Evolutionary conservation across 768 basidiomycete species (phyloP).

Genomic region (Podaxis sp.): DNA sequence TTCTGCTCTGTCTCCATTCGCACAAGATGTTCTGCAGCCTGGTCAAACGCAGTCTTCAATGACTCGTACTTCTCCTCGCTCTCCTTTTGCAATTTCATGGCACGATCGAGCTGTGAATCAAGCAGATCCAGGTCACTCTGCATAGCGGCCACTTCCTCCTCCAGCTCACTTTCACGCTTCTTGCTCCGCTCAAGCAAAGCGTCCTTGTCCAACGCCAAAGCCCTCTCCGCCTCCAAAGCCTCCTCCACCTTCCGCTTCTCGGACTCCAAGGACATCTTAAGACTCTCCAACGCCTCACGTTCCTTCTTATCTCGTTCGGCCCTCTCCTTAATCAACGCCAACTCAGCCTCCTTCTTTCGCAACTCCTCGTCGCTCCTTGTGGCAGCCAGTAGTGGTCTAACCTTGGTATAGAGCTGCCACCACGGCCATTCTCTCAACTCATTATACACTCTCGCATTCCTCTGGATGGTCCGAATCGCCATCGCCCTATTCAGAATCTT

Average conservation of each 20-base stretch:
- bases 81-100: conserved; percentile 74
- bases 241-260: conserved; percentile 84
- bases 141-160: conserved; percentile 78
- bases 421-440: conserved; percentile 95
- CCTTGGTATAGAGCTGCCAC: conserved; percentile 98
- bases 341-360: conserved; percentile 80
- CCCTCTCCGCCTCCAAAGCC: conserved; percentile 79
- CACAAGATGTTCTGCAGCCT: conserved; percentile 84
- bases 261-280: conserved; percentile 79
- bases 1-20: conserved; percentile 76
- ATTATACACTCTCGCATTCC: conserved; percentile 89
- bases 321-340: conserved; percentile 75
- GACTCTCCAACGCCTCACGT: conserved; percentile 69
- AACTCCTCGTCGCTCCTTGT: conserved; percentile 93
- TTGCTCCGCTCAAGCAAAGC: conserved; percentile 78
- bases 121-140: conserved; percentile 83
- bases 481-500: conserved; percentile 92
- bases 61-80: conserved; percentile 76
- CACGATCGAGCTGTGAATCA: conserved; percentile 82
- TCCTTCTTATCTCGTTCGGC: conserved; percentile 87
- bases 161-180: conserved; percentile 78
- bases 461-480: conserved; percentile 89
- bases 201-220: conserved; percentile 81
- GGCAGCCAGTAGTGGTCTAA: conserved; percentile 89
- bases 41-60: conserved; percentile 70